A percentile compares a stretch with the other conserved stretches of the same genome.
phyloP scores from a whole-genome alignment of 352 stramenopile genomes.

The Globisporangium parvum region DNA sequence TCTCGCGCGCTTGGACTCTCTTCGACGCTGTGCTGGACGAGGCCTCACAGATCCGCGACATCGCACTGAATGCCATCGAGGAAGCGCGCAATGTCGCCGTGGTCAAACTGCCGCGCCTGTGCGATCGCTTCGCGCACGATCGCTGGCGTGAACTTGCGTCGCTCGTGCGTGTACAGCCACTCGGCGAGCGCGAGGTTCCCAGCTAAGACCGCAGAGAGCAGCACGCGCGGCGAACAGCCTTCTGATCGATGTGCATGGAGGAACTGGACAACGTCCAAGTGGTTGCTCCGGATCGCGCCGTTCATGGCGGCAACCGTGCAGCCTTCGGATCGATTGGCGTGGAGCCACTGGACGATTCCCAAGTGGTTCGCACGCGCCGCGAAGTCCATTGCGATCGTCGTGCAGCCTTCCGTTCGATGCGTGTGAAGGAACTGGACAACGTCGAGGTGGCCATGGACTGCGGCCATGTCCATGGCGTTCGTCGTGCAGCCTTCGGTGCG shows the following conservation, averaged over 20 bases:
- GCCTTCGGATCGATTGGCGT: constrained; percentile 2
- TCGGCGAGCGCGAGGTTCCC: constrained; percentile 8
- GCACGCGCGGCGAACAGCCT: constrained; percentile 8
- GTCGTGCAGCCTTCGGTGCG: constrained; percentile 12
- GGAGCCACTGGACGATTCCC: constrained; percentile 7
- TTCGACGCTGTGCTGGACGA: too few species aligned
- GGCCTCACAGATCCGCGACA: background rate
- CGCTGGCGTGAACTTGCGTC: constrained; percentile 5
- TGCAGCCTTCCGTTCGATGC: constrained; percentile 9
- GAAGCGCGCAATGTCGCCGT: constrained; percentile 4
- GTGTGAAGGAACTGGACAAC: constrained; percentile 9
- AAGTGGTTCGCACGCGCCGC: constrained; percentile 7
- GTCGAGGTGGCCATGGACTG: constrained; percentile 2
- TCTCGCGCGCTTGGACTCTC: too few species aligned
- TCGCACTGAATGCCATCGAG: background rate
- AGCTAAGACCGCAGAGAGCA: constrained; percentile 5
- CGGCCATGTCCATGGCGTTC: constrained; percentile 11
- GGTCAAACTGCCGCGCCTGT: constrained; percentile 8
- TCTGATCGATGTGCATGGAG: constrained; percentile 7
- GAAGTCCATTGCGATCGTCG: constrained; percentile 8
- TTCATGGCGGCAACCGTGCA: constrained; percentile 11
- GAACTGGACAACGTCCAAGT: constrained; percentile 12
- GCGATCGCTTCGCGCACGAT: constrained; percentile 6
- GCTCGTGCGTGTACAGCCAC: constrained; percentile 5
- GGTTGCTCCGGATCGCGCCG: constrained; percentile 5